Evolutionary conservation across 73 alveolate genomes (phyloP).

Genomic region (Tetrahymena malaccensis): DNA sequence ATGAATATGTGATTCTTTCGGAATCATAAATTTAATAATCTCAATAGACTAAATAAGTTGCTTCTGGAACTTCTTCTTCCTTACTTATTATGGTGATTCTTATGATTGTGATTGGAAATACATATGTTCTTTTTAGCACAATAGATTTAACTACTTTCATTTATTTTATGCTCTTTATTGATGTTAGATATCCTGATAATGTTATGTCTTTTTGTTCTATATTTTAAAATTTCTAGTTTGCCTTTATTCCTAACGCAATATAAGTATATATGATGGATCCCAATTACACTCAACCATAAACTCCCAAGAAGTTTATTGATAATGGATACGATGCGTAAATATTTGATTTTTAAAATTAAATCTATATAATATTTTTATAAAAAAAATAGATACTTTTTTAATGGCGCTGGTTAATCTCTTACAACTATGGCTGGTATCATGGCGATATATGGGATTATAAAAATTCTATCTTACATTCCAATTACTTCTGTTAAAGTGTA

Average conservation of each 20-base stretch:
- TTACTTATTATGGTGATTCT: neutral
- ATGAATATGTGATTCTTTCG: neutral
- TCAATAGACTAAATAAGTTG: neutral
- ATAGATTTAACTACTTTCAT: neutral
- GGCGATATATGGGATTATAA: neutral
- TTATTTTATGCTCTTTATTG: neutral
- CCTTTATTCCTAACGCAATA: neutral
- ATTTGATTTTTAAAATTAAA: too few species aligned
- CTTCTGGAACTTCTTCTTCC: neutral
- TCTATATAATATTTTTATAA: too few species aligned
- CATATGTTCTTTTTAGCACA: neutral
- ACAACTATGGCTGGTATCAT: neutral
- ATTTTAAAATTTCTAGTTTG: neutral
- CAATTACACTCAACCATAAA: neutral
- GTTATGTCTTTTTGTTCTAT: neutral
- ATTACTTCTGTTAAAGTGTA: neutral
- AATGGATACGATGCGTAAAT: neutral
- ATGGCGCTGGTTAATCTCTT: neutral
- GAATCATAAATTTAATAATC: neutral
- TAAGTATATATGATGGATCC: neutral
- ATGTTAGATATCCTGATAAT: neutral
- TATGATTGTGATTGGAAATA: neutral
- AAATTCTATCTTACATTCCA: neutral
- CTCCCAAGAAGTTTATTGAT: neutral
- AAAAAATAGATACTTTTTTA: neutral